Conservation (phyloP, 1,284 basidiomycete genomes). For the Sporisorium reilianum region DNA sequence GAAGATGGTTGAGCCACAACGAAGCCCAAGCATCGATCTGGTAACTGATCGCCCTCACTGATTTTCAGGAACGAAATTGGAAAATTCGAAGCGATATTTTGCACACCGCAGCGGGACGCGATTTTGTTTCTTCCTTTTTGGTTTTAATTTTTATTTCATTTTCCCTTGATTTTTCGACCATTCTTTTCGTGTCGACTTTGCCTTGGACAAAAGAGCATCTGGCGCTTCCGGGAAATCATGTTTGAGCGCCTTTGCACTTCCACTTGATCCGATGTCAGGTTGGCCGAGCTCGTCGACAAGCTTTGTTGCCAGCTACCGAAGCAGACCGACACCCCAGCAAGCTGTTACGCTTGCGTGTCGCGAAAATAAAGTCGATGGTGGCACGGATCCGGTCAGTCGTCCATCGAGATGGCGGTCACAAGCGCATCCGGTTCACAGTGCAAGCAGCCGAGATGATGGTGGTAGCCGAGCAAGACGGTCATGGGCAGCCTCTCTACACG, state of each 20-base stretch:
- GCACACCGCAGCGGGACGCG: too few species aligned
- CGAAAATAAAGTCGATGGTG: too few species aligned
- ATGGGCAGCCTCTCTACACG: neutral
- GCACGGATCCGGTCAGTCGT: neutral
- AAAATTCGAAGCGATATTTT: neutral
- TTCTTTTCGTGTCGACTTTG: neutral
- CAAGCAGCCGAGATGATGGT: neutral
- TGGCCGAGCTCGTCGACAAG: neutral
- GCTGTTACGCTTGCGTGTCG: too few species aligned
- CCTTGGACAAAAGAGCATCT: too few species aligned
- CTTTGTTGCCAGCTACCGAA: too few species aligned
- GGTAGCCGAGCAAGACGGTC: too few species aligned
- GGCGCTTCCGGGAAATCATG: too few species aligned
- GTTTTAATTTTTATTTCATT: too few species aligned
- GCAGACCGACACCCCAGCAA: too few species aligned
- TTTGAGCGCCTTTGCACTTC: too few species aligned
- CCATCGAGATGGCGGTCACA: neutral
- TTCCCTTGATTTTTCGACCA: too few species aligned
- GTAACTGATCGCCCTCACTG: neutral
- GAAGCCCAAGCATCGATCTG: neutral
- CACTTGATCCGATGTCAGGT: neutral
- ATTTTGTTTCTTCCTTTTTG: too few species aligned
- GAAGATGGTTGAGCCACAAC: neutral
- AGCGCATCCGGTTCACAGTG: conserved; percentile 3
- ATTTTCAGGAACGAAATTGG: conserved; percentile 9